These are phyloP conservation scores for Isoetes engelmannii DNA, from an alignment of 83 land plant genomes.

Conservation along the genomic window DNA sequence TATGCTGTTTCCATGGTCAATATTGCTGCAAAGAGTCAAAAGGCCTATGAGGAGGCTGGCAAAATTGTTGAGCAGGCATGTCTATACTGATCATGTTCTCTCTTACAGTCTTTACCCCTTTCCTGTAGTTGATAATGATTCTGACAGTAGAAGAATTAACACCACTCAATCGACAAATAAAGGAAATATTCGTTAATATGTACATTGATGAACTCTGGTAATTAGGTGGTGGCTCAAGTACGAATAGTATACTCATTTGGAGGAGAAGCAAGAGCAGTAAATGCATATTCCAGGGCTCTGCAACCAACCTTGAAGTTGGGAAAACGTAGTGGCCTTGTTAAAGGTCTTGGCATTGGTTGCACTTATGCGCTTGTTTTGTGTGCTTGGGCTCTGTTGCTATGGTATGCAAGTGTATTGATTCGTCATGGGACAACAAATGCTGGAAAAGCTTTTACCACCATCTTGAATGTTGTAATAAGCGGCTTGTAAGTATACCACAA, in stretches of 20 bases:
- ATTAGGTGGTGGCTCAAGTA: constrained; percentile 70
- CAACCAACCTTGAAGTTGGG: constrained; percentile 65
- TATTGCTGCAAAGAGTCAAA: constrained; percentile 13
- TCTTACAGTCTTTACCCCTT: background rate
- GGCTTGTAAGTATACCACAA: constrained; percentile 58
- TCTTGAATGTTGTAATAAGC: constrained; percentile 80
- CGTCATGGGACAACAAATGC: constrained; percentile 72
- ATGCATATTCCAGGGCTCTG: constrained; percentile 63
- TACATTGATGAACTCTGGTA: constrained; percentile 8
- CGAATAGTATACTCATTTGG: constrained; percentile 79
- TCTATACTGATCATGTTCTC: background rate
- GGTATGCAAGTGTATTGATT: constrained; percentile 86
- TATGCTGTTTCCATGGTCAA: constrained; percentile 8
- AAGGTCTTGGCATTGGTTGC: constrained; percentile 78
- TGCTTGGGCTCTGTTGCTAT: constrained; percentile 91
- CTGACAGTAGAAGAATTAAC: background rate
- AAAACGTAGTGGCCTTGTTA: constrained; percentile 78
- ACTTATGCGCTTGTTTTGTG: constrained; percentile 83
- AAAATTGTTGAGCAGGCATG: constrained; percentile 10
- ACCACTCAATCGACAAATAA: background rate
- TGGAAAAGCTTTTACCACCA: constrained; percentile 86
- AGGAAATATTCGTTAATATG: constrained; percentile 10
- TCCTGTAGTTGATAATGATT: no score
- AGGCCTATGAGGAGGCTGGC: constrained; percentile 8
- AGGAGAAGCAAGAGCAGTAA: constrained; percentile 59